phyloP scores from a whole-genome alignment of 2,329 filamentous ascomycete genomes.

The Neophaeococcomyces mojaviensis region DNA sequence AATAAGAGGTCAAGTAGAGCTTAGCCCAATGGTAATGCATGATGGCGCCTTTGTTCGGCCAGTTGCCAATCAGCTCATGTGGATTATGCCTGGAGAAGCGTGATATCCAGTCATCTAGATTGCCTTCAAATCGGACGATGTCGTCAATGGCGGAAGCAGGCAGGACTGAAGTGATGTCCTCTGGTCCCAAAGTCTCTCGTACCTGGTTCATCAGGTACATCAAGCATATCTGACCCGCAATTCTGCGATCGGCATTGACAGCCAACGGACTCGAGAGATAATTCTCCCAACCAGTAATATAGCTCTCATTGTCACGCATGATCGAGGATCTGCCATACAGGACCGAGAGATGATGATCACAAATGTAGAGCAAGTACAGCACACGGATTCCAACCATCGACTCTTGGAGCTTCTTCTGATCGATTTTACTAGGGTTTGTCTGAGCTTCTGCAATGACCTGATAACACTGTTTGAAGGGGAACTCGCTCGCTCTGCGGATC shows the following conservation, averaged over 20 bases:
- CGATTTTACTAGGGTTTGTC: conserved; percentile 19
- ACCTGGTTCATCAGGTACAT: conserved; percentile 39
- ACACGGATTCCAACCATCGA: conserved; percentile 28
- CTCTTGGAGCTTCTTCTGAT: conserved; percentile 18
- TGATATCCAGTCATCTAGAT: conserved; percentile 32
- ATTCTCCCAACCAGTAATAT: conserved; percentile 29
- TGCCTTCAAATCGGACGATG: conserved; percentile 34
- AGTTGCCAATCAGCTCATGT: conserved; percentile 41
- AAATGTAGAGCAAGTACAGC: conserved; percentile 38
- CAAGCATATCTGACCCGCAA: conserved; percentile 36
- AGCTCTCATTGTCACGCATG: conserved; percentile 32
- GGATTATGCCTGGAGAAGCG: conserved; percentile 27
- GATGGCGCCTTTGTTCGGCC: conserved; percentile 44
- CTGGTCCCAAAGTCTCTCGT: conserved; percentile 37
- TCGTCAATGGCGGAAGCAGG: conserved; percentile 33
- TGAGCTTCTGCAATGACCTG: conserved; percentile 27
- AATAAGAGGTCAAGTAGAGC: conserved; percentile 44
- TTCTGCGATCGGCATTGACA: conserved; percentile 29
- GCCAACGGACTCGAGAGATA: conserved; percentile 28
- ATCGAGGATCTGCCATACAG: conserved; percentile 38
- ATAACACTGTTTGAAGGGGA: conserved; percentile 36
- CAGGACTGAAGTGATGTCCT: conserved; percentile 28
- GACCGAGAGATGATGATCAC: conserved; percentile 39
- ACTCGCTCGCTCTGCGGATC: conserved; percentile 37
- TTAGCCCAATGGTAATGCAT: conserved; percentile 47